These are phyloP conservation scores for Aspergillus arachidicola DNA, from an alignment of 2,329 filamentous ascomycete species.

Conservation along the genomic window DNA sequence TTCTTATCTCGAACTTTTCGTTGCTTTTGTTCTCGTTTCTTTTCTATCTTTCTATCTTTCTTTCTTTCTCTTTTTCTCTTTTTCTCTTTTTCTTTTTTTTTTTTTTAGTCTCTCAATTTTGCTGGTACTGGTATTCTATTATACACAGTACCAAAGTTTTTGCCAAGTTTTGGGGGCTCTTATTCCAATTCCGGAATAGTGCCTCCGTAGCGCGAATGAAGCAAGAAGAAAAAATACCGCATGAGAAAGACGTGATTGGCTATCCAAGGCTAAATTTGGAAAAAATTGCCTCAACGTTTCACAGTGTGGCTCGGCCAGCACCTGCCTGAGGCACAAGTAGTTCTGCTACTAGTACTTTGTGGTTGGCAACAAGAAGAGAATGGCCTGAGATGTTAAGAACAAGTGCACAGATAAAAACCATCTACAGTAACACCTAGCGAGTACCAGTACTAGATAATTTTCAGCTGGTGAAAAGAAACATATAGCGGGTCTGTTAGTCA, in stretches of 20 bases:
- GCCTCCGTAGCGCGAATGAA: constrained; percentile 6
- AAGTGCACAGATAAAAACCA: background rate
- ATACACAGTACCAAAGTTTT: background rate
- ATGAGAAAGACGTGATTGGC: constrained; percentile 19
- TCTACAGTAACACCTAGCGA: background rate
- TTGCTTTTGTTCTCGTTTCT: too few relatives aligned
- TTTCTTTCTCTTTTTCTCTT: background rate
- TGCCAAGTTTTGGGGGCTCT: constrained; percentile 3
- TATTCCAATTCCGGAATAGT: constrained; percentile 9
- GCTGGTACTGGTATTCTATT: background rate
- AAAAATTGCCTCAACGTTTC: constrained; percentile 14
- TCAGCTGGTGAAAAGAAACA: background rate
- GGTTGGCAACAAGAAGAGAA: background rate
- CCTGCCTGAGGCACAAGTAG: background rate
- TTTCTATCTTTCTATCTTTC: background rate
- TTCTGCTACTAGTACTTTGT: background rate
- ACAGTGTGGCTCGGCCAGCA: background rate
- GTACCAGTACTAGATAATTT: background rate
- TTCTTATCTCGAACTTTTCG: too few relatives aligned
- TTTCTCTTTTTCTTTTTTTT: background rate
- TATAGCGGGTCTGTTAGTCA: constrained; percentile 12
- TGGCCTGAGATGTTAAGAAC: background rate
- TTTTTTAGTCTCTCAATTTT: background rate
- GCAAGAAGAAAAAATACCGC: constrained; percentile 23
- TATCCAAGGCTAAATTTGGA: constrained; percentile 21